phyloP scores from a whole-genome alignment of 768 basidiomycete genomes.

The Podaxis sp. region DNA sequence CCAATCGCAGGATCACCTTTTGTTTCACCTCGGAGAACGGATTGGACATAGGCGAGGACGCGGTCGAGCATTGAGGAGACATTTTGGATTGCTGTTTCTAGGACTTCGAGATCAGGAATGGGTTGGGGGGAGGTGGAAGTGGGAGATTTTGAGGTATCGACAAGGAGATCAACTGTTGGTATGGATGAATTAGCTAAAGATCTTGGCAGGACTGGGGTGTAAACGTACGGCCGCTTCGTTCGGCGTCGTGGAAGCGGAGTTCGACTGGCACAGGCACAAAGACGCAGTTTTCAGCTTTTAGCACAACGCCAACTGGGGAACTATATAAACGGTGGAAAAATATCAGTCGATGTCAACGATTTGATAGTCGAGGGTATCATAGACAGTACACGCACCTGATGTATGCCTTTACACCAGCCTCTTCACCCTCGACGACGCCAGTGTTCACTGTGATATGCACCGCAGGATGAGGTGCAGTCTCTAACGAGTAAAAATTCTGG shows the following conservation, averaged over 20 bases:
- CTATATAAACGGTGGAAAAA: conserved; percentile 36
- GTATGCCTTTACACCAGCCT: conserved; percentile 83
- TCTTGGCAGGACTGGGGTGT: neutral
- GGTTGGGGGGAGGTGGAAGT: conserved; percentile 51
- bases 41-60: conserved; percentile 81
- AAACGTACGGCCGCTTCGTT: conserved; percentile 80
- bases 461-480: conserved; percentile 85
- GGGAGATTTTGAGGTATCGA: conserved; percentile 45
- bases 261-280: conserved; percentile 92
- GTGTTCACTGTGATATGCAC: conserved; percentile 92
- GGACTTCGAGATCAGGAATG: conserved; percentile 69
- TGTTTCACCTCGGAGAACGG: conserved; percentile 74
- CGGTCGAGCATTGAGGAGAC: conserved; percentile 82
- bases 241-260: conserved; percentile 78
- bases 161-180: conserved; percentile 71
- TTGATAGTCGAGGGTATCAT: neutral
- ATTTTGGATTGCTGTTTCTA: conserved; percentile 69
- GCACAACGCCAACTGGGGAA: conserved; percentile 84
- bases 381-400: conserved; percentile 58
- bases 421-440: conserved; percentile 59
- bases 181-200: conserved; percentile 1
- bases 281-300: conserved; percentile 92
- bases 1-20: conserved; percentile 85
- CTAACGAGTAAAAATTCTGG: conserved; percentile 96
- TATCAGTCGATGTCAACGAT: conserved; percentile 15